A percentile compares a stretch with the other conserved stretches of the same genome.
Evolutionary conservation across 768 basidiomycete genomes (phyloP).

Genomic region (Tulasnella sp.): DNA sequence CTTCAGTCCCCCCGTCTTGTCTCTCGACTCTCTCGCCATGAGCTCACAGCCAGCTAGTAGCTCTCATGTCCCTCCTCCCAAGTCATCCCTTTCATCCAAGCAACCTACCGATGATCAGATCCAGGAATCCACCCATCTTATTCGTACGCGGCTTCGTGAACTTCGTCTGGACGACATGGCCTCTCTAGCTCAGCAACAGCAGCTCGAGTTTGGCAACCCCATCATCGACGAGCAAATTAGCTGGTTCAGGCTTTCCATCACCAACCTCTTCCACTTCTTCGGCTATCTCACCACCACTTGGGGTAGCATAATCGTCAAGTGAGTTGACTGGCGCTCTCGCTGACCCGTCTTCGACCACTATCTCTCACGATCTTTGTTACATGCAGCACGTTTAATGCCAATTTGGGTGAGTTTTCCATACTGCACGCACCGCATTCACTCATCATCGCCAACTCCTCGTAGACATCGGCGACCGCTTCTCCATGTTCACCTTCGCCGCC

Average conservation of each 20-base stretch:
- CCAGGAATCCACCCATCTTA: background rate
- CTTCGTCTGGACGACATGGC: slow-evolving; percentile 7
- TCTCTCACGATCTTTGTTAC: no score
- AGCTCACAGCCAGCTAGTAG: background rate
- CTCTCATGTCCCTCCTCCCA: background rate
- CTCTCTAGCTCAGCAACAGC: background rate
- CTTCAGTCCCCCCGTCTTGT: background rate
- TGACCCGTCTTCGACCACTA: no score
- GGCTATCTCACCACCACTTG: background rate
- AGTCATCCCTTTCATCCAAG: background rate
- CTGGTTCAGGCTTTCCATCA: background rate
- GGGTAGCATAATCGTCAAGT: background rate
- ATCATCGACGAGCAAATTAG: background rate
- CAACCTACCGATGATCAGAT: background rate
- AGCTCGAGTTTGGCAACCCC: background rate
- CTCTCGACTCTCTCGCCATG: background rate
- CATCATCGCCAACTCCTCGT: background rate
- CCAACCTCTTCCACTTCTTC: background rate
- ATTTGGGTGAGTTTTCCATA: background rate
- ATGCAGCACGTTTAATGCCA: background rate
- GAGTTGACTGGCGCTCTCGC: background rate
- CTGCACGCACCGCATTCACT: background rate
- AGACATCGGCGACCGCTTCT: background rate
- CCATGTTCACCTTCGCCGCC: background rate
- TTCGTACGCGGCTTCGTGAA: background rate